A percentile compares a stretch with the other conserved stretches of the same genome.
These are phyloP conservation scores for Fusarium denticulatum DNA, from an alignment of 2,329 filamentous ascomycete species.

Conservation along the genomic window DNA sequence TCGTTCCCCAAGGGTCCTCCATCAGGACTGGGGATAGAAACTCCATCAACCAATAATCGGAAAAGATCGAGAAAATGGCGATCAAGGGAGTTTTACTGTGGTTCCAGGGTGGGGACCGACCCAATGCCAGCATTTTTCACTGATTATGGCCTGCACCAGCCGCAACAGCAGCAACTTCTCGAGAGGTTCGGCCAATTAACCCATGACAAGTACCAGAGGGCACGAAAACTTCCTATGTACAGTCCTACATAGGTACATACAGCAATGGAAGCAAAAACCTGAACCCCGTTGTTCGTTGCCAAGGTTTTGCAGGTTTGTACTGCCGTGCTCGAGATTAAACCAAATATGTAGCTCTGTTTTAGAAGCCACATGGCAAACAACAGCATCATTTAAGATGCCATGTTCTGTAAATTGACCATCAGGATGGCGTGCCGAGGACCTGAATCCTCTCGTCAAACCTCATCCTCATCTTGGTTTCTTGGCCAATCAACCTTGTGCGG, in stretches of 20 bases:
- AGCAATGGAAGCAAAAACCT: neutral
- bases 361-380: neutral
- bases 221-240: neutral
- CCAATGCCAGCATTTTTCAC: slow-evolving; percentile 13
- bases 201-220: neutral
- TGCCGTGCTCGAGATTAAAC: neutral
- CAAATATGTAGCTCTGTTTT: neutral
- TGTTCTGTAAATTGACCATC: neutral
- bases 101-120: neutral
- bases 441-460: neutral
- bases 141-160: slow-evolving; percentile 15
- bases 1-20: slow-evolving; percentile 46
- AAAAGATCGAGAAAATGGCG: slow-evolving; percentile 43
- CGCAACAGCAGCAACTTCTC: neutral
- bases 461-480: neutral
- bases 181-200: neutral
- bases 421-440: slow-evolving; percentile 12
- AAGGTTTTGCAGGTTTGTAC: neutral
- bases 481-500: slow-evolving; percentile 25
- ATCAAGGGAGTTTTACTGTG: slow-evolving; percentile 26
- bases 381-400: neutral
- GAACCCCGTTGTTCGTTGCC: neutral
- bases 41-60: slow-evolving; percentile 50
- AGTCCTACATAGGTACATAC: neutral
- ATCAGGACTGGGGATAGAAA: slow-evolving; percentile 40